These are phyloP conservation scores for Sphagnum tenellum DNA, from an alignment of 225 moss, liverwort and hornwort species.

Conservation along the genomic window DNA sequence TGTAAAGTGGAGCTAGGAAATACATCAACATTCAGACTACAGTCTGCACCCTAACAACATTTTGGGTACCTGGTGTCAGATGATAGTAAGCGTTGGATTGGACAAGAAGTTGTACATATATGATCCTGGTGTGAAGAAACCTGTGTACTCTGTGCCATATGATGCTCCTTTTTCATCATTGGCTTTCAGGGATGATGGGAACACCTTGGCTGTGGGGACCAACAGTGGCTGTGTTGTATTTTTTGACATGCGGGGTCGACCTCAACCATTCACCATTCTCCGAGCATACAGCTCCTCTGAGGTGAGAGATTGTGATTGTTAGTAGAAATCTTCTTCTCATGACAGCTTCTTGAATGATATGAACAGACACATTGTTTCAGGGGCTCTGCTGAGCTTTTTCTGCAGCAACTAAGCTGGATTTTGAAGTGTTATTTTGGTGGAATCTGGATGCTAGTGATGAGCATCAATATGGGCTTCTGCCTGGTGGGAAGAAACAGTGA, in stretches of 20 bases:
- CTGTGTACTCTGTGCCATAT: slow-evolving; percentile 85
- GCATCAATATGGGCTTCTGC: no score
- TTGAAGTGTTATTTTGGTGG: no score
- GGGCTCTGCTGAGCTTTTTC: no score
- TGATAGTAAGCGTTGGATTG: slow-evolving; percentile 91
- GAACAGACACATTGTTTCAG: no score
- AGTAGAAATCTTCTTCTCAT: no score
- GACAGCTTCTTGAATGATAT: no score
- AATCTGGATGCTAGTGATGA: no score
- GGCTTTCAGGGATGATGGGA: slow-evolving; percentile 91
- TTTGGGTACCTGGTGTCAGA: slow-evolving; percentile 27
- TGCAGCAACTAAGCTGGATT: no score
- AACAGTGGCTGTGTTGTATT: slow-evolving; percentile 98
- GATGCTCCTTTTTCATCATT: slow-evolving; percentile 96
- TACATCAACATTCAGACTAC: no score
- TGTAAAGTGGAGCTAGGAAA: no score
- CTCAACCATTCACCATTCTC: slow-evolving; percentile 96
- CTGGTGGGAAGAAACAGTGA: background rate
- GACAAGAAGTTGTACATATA: slow-evolving; percentile 98
- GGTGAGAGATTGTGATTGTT: slow-evolving; percentile 25
- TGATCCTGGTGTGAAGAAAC: slow-evolving; percentile 84
- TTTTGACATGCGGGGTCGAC: slow-evolving; percentile 91
- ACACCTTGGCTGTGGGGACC: slow-evolving; percentile 90
- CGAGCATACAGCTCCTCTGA: slow-evolving; percentile 87
- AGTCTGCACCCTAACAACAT: background rate